Conservation (phyloP, 495 filamentous ascomycete species). For the Aspergillus cristatus region DNA sequence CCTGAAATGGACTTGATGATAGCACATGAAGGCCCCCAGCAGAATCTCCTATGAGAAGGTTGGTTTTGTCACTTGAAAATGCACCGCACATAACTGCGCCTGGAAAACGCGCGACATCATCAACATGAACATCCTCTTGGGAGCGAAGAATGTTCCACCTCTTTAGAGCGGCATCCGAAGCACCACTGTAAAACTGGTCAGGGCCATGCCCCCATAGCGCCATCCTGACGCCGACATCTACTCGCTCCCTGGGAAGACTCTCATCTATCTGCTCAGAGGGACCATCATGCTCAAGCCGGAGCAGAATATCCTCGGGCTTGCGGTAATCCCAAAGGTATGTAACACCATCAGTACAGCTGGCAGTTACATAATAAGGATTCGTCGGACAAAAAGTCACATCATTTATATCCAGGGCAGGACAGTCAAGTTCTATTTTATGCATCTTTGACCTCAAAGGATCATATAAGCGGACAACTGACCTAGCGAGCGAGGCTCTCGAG, state of each 20-base stretch:
- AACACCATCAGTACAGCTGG: constrained; percentile 74
- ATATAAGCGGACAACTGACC: constrained; percentile 46
- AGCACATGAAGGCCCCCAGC: constrained; percentile 65
- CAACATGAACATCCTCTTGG: constrained; percentile 50
- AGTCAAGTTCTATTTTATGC: constrained; percentile 45
- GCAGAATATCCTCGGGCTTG: constrained; percentile 45
- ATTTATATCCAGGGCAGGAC: constrained; percentile 78
- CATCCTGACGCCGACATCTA: constrained; percentile 76
- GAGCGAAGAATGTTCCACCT: constrained; percentile 70
- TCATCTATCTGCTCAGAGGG: constrained; percentile 55
- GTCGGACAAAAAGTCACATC: constrained; percentile 52
- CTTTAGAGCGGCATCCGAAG: constrained; percentile 79
- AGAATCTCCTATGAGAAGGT: constrained; percentile 67
- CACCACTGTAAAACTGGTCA: constrained; percentile 77
- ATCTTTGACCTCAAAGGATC: constrained; percentile 24
- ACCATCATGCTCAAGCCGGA: constrained; percentile 58
- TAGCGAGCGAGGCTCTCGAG: constrained; percentile 19
- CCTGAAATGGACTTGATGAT: constrained; percentile 28
- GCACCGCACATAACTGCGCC: constrained; percentile 51
- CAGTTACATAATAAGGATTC: constrained; percentile 55
- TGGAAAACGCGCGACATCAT: constrained; percentile 42
- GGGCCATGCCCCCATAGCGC: constrained; percentile 64
- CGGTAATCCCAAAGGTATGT: constrained; percentile 83
- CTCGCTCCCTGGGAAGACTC: constrained; percentile 47
- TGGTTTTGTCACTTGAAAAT: constrained; percentile 63